Base-by-base conservation (phyloP, 352 stramenopile genomes). In the Blastocystis sp. region DNA sequence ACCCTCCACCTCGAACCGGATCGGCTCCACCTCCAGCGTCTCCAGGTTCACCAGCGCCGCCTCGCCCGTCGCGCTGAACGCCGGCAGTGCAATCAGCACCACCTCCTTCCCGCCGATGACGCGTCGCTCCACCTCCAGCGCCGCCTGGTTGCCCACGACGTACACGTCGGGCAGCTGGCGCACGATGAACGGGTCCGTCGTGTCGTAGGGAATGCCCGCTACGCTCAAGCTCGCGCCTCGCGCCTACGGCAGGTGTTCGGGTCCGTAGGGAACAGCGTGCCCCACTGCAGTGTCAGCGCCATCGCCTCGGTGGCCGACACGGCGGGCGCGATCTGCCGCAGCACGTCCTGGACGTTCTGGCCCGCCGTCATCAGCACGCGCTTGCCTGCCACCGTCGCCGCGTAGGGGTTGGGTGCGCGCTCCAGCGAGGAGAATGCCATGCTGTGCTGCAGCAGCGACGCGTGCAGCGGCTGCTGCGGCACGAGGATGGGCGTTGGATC, bases 191-290 rank as follows among this genome's bases (percentile, higher is more conserved):
- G 74, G 74, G 45, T 84, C 74, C 17, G 14, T 21, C 10, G 74
- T 70, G 34, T 40, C 34, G 21, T 59, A 69, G 11, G 74, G 74
- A 84, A 84, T 40, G 10, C 74, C 74, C 21, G 74, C 74, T 84
- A 52, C n/a, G 14, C 38, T 84, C 40, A 84, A 10, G 0, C 38
- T 0, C 34, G 53, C 14, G 17, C 28, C 60, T 38, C 28, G 21
- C n/a, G 17, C 53, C n/a, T 84, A 84, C 74, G 74, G 60, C 74
- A 84, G 17, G 74, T 84, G 45, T 84, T 84, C 10, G 74, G 74
- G 5, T 67, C 41, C 40, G 74, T 84, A 9, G 74, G 74, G 40
- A 84, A 84, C 1, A 84, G 52, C 65, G 28, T 11, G 7, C 74
- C 74, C 74, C 74, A 84, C 41, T 62, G 56, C 74, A 84, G 61